Percentiles rank a stretch among this genome's conserved stretches.
Evolutionary conservation across 2,329 filamentous ascomycete genomes (phyloP).

Genomic region (Venturia asperata): DNA sequence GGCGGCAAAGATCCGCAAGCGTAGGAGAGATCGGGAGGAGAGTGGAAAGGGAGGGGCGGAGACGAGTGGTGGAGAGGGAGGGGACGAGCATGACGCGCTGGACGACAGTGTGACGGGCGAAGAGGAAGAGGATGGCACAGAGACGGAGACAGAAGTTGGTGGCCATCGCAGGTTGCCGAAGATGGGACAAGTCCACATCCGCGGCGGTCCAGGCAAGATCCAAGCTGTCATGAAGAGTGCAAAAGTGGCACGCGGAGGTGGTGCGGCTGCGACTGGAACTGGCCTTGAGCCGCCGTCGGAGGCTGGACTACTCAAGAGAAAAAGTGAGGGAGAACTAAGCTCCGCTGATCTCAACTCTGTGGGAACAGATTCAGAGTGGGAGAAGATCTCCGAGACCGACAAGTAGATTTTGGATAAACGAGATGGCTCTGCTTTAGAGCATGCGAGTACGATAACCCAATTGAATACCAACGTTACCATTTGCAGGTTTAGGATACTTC

Average conservation of each 20-base stretch:
- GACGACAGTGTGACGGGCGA: conserved; percentile 11
- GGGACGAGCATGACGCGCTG: conserved; percentile 9
- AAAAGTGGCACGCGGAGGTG: neutral
- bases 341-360: conserved; percentile 49
- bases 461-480: neutral
- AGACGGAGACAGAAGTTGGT: conserved; percentile 32
- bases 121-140: conserved; percentile 13
- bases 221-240: conserved; percentile 20
- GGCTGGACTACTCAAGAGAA: conserved; percentile 35
- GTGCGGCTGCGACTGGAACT: neutral
- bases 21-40: neutral
- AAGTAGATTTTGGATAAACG: neutral
- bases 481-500: neutral
- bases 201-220: conserved; percentile 19
- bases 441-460: conserved; percentile 3
- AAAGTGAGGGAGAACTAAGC: conserved; percentile 41
- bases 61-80: conserved; percentile 17
- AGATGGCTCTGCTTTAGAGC: neutral
- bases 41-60: conserved; percentile 14
- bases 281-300: conserved; percentile 28
- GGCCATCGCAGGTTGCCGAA: conserved; percentile 22
- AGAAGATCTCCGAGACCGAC: conserved; percentile 70
- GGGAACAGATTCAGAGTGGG: conserved; percentile 88
- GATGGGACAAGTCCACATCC: conserved; percentile 1
- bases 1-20: conserved; percentile 35